Conservation (phyloP, 2,329 filamentous ascomycete species). For the Cladosporium sp. region DNA sequence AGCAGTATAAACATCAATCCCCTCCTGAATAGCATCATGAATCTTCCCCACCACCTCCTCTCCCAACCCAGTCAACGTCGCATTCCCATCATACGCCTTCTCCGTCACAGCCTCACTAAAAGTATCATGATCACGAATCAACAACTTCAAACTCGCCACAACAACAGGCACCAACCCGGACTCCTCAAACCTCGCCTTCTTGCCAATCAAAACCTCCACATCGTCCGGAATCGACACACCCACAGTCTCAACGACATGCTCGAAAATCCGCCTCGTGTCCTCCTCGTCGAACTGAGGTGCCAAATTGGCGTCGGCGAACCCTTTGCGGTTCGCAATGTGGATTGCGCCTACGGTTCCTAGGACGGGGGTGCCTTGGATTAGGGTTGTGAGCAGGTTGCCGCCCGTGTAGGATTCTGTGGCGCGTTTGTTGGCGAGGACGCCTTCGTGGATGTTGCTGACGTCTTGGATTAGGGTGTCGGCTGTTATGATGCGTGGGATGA, state of each 20-base stretch:
- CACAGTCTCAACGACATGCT: conserved; percentile 23
- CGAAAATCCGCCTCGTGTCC: conserved; percentile 22
- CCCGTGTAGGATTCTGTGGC: conserved; percentile 22
- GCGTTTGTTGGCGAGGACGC: conserved; percentile 13
- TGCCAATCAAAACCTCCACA: conserved; percentile 19
- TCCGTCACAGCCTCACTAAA: conserved; percentile 20
- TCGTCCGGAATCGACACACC: conserved; percentile 21
- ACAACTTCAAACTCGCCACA: conserved; percentile 21
- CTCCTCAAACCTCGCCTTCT: conserved; percentile 24
- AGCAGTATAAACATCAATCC: conserved; percentile 17
- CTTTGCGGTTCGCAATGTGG: conserved; percentile 23
- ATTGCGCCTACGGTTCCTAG: conserved; percentile 20
- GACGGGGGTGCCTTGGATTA: conserved; percentile 17
- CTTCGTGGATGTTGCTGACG: conserved; percentile 18
- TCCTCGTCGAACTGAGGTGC: conserved; percentile 19
- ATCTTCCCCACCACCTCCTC: conserved; percentile 15
- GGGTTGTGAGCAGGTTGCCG: conserved; percentile 14
- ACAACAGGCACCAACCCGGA: conserved; percentile 22
- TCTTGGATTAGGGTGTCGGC: conserved; percentile 32
- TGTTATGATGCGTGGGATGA: conserved; percentile 14
- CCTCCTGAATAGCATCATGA: conserved; percentile 16
- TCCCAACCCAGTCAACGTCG: conserved; percentile 4
- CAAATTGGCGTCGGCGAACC: conserved; percentile 20
- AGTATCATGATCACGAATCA: conserved; percentile 24
- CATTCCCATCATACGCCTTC: conserved; percentile 12